These are phyloP conservation scores for Alternaria infectoria DNA, from an alignment of 2,329 filamentous ascomycete genomes.

Conservation along the genomic window DNA sequence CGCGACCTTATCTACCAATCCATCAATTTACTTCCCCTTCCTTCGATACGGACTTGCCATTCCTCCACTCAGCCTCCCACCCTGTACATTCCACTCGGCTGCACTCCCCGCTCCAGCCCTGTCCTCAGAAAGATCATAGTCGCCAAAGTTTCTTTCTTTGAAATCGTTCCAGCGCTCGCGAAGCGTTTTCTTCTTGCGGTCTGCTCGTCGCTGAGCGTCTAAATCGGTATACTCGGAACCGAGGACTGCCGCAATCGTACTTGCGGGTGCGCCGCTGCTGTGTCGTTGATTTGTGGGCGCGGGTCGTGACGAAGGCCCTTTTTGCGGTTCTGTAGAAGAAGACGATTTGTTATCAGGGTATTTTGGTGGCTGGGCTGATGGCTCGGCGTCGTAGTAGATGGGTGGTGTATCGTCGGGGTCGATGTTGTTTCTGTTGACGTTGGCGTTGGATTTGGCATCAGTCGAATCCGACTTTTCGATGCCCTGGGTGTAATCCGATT, in stretches of 20 bases:
- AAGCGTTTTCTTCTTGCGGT: conserved; percentile 11
- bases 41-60: conserved; percentile 2
- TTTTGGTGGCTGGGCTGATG: conserved; percentile 13
- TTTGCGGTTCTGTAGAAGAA: not conserved
- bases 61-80: not conserved
- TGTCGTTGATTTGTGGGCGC: not conserved
- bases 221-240: conserved; percentile 4
- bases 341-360: not conserved
- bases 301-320: not conserved
- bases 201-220: conserved; percentile 11
- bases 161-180: conserved; percentile 16
- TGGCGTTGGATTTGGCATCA: not conserved
- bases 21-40: not conserved
- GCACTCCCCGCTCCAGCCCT: not conserved
- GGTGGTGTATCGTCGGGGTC: not conserved
- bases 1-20: no score
- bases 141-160: conserved; percentile 6
- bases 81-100: conserved; percentile 11
- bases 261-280: not conserved
- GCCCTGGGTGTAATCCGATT: not conserved
- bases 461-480: not conserved
- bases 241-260: conserved; percentile 12
- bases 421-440: not conserved
- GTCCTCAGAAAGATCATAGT: not conserved
- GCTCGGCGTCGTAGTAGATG: conserved; percentile 13